phyloP scores from a whole-genome alignment of 2,329 filamentous ascomycete genomes.

The Colletotrichum plurivorum region DNA sequence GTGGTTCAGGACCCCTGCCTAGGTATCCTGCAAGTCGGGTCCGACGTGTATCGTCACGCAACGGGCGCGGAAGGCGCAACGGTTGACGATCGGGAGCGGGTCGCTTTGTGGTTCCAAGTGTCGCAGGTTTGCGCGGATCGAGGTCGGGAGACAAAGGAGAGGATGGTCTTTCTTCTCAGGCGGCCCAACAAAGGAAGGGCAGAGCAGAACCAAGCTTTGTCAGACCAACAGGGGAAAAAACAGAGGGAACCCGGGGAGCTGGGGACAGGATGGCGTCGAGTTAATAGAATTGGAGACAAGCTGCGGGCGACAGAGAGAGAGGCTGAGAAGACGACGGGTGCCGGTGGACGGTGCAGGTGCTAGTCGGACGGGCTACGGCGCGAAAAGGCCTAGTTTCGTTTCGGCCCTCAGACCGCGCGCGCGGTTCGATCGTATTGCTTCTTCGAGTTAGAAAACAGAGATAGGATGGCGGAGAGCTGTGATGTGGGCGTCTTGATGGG shows the following conservation, averaged over 20 bases:
- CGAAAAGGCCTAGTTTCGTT: constrained; percentile 7
- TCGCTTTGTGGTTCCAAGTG: constrained; percentile 4
- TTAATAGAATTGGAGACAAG: too few species aligned
- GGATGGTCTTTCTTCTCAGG: not conserved
- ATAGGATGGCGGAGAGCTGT: constrained; percentile 3
- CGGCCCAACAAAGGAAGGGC: not conserved
- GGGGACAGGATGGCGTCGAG: not conserved
- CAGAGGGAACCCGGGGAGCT: not conserved
- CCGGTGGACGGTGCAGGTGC: not conserved
- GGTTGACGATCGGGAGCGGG: constrained; percentile 2
- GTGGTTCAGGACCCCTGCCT: not conserved
- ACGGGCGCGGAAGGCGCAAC: constrained; percentile 8
- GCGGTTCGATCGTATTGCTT: constrained; percentile 35
- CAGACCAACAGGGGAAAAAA: not conserved
- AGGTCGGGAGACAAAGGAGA: not conserved
- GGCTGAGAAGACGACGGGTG: not conserved
- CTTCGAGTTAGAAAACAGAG: constrained; percentile 16
- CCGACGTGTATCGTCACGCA: constrained; percentile 13
- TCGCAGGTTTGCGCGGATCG: not conserved
- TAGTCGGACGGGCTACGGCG: constrained; percentile 11
- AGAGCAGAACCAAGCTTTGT: not conserved
- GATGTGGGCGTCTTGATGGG: constrained; percentile 12
- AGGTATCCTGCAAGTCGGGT: not conserved
- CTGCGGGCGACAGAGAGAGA: not conserved
- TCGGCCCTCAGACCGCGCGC: constrained; percentile 36